These are phyloP conservation scores for Dipteronia sinensis DNA, from an alignment of 345 rosid genomes.

Conservation along the genomic window DNA sequence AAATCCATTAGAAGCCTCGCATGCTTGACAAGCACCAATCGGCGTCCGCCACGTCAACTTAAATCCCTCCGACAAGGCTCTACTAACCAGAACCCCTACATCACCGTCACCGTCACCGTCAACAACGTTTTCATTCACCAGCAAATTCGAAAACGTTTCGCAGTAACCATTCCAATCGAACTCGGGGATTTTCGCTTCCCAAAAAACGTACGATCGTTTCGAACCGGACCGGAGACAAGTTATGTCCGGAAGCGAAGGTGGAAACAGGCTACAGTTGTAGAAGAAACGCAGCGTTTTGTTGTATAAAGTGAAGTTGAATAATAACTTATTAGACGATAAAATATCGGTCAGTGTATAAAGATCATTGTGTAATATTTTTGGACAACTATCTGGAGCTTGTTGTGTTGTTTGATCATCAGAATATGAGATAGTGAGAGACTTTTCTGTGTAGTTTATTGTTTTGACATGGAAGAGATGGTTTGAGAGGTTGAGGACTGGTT, in stretches of 20 bases:
- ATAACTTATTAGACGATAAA: background rate
- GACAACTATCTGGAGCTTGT: slow-evolving; percentile 15
- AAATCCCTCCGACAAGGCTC: slow-evolving; percentile 27
- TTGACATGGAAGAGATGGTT: slow-evolving; percentile 7
- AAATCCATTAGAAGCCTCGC: slow-evolving; percentile 32
- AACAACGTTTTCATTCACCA: slow-evolving; percentile 12
- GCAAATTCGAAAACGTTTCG: slow-evolving; percentile 13
- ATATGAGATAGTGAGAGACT: slow-evolving; percentile 22
- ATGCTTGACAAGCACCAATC: slow-evolving; percentile 21
- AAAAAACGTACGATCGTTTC: slow-evolving; percentile 30
- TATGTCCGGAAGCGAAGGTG: slow-evolving; percentile 34
- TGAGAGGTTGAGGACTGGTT: slow-evolving; percentile 13
- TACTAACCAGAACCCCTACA: background rate
- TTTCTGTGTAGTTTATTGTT: slow-evolving; percentile 23
- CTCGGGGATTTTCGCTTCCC: slow-evolving; percentile 24
- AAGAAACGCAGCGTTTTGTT: slow-evolving; percentile 26
- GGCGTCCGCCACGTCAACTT: slow-evolving; percentile 26
- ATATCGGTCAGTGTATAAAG: background rate
- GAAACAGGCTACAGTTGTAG: slow-evolving; percentile 30
- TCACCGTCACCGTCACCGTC: background rate
- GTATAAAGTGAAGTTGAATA: slow-evolving; percentile 7
- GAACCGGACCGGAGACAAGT: slow-evolving; percentile 16
- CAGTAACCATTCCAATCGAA: slow-evolving; percentile 36
- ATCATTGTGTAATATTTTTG: background rate
- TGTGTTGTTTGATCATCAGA: background rate